phyloP scores from a whole-genome alignment of 2,329 filamentous ascomycete species.

The Dissoconium aciculare region DNA sequence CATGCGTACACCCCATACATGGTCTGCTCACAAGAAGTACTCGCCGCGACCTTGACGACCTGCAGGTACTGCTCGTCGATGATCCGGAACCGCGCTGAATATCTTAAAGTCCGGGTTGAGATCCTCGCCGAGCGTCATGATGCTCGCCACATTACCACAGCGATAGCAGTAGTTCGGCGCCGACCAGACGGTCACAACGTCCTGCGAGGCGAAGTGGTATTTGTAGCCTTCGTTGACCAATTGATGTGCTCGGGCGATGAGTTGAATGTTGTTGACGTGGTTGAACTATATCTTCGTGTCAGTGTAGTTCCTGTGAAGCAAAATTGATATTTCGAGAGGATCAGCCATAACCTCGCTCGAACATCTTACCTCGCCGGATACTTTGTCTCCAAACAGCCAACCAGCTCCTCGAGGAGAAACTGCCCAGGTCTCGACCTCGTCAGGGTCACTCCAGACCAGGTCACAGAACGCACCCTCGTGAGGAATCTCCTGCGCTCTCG shows the following conservation, averaged over 20 bases:
- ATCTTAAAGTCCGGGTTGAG: conserved; percentile 85
- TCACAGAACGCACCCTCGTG: conserved; percentile 67
- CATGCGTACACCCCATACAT: too few species aligned
- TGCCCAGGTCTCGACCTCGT: conserved; percentile 53
- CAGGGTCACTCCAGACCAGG: conserved; percentile 61
- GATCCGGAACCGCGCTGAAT: conserved; percentile 77
- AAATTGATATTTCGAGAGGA: too few species aligned
- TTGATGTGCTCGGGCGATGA: conserved; percentile 61
- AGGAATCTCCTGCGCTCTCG: conserved; percentile 59
- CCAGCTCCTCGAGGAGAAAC: conserved; percentile 52
- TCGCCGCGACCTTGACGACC: conserved; percentile 37
- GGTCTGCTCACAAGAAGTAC: conserved; percentile 39
- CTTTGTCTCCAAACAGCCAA: conserved; percentile 56
- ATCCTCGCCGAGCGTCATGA: conserved; percentile 79
- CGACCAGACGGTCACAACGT: conserved; percentile 77
- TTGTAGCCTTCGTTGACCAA: conserved; percentile 67
- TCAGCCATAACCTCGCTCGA: too few species aligned
- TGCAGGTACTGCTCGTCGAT: conserved; percentile 64
- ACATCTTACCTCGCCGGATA: conserved; percentile 49
- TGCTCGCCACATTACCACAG: conserved; percentile 75
- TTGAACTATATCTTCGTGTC: conserved; percentile 48
- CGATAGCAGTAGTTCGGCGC: conserved; percentile 95
- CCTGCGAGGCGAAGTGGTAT: conserved; percentile 91
- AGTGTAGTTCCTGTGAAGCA: too few species aligned
- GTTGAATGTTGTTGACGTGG: conserved; percentile 56